Percentiles rank a stretch among this genome's conserved stretches.
Conservation (phyloP, 2,329 filamentous ascomycete genomes). For the Epichloe scottii region DNA sequence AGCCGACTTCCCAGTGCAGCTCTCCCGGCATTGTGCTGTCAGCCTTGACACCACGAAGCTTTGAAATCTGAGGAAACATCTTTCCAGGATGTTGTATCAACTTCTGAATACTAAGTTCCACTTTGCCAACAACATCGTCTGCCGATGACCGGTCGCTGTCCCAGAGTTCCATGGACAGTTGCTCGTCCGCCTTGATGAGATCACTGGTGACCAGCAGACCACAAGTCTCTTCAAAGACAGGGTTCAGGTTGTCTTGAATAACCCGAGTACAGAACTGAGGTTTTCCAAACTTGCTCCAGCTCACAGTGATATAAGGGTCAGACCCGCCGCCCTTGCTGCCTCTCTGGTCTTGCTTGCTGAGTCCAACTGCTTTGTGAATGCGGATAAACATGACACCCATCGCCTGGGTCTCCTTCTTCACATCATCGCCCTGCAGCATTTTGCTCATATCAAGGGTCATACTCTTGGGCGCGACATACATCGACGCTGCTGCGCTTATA, state of each 20-base stretch:
- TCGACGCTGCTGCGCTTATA: conserved; percentile 70
- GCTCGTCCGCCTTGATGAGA: conserved; percentile 85
- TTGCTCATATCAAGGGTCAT: conserved; percentile 86
- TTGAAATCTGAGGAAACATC: conserved; percentile 84
- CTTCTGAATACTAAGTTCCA: conserved; percentile 87
- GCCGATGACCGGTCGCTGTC: conserved; percentile 87
- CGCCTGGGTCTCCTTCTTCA: conserved; percentile 79
- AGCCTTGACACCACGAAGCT: conserved; percentile 68
- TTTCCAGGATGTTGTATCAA: conserved; percentile 84
- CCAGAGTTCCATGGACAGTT: conserved; percentile 88
- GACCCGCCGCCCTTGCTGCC: conserved; percentile 78
- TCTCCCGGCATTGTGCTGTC: conserved; percentile 85
- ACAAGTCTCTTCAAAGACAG: conserved; percentile 79
- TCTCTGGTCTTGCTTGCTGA: conserved; percentile 82
- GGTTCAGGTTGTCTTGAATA: conserved; percentile 88
- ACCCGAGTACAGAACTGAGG: conserved; percentile 96
- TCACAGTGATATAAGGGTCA: conserved; percentile 89
- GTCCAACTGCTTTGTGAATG: conserved; percentile 73
- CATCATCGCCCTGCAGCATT: conserved; percentile 81
- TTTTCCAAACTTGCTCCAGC: conserved; percentile 93
- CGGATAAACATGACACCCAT: conserved; percentile 85
- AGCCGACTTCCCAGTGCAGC: conserved; percentile 92
- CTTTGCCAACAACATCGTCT: conserved; percentile 89
- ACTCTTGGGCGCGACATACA: conserved; percentile 91
- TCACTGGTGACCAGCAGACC: conserved; percentile 80